Evolutionary conservation across 73 alveolate genomes (phyloP), one percentile per base, ranked within the genome.

Genomic region (Uronychia binucleata): DNA sequence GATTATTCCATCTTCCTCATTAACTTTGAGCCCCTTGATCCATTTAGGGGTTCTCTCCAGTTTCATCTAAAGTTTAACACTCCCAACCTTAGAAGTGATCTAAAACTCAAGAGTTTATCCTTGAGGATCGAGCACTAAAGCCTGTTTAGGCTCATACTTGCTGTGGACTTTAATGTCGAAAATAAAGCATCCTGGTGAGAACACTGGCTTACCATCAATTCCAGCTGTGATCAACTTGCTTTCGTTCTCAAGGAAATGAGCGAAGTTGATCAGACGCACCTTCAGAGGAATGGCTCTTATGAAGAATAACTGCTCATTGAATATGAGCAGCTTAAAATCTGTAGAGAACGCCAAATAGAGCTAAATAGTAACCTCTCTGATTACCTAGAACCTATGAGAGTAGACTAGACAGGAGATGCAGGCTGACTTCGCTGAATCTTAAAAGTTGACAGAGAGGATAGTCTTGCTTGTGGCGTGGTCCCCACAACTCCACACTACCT

Each of bases 81-180:
- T 46, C n/a, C 5, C 5, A 11, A 46, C 67, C 67, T 46, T 46
- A 11, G 67, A 46, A 11, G 67, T 46, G 19, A 89, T 57, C 30
- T 84, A 58, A 59, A 84, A 83, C 27, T 84, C 90, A 84, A 89
- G 75, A 1, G 86, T 84, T 26, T 89, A 57, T 1, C 95, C 95
- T 74, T 89, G 89, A 25, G 95, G 95, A 57, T 89, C 95, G 0
- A 89, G 75, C 30, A 89, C 58, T 0, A 89, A 86, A 26, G 95
- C 95, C 60, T 89, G 83, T 74, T 83, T 89, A 13, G 95, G 95
- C 57, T 89, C 95, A 84, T 89, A 89, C 77, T 89, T 89, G 59
- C 92, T 58, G 28, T 33, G 77, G 82, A 89, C 87, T 26, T 78
- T 58, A 34, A 89, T 80, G 28, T 83, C 87, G 86, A 81, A 89